phyloP scores from a whole-genome alignment of 176 grass and related monocot species.

The Neostapfia colusana region DNA sequence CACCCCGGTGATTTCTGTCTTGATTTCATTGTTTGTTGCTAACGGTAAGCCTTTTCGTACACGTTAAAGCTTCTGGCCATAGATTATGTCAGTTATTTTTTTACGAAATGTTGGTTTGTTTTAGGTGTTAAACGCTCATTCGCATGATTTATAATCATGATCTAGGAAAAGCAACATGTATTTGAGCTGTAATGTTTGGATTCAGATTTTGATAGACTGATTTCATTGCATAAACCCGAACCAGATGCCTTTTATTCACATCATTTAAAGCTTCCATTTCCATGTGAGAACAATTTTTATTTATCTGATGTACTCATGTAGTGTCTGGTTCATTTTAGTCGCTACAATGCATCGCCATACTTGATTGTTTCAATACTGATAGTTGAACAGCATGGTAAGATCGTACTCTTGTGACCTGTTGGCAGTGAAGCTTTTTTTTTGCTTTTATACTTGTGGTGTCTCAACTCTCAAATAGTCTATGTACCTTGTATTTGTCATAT shows the following conservation, averaged over 20 bases:
- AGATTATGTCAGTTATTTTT: background rate
- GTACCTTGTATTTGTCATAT: too few relatives aligned
- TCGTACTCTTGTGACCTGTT: too few relatives aligned
- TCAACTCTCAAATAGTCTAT: too few relatives aligned
- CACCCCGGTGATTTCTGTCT: background rate
- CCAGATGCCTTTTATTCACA: background rate
- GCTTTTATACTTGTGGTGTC: too few relatives aligned
- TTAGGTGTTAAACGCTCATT: background rate
- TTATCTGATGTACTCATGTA: too few relatives aligned
- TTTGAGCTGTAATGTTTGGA: too few relatives aligned
- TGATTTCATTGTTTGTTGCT: background rate
- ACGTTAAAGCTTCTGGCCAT: background rate
- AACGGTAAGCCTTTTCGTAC: background rate
- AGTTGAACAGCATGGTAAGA: too few relatives aligned
- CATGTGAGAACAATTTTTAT: background rate
- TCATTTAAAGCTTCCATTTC: background rate
- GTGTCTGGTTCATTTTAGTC: too few relatives aligned
- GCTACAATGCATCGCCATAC: too few relatives aligned
- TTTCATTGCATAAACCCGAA: too few relatives aligned
- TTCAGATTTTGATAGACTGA: background rate
- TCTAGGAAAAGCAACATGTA: background rate
- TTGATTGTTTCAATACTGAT: background rate
- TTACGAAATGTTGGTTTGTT: background rate
- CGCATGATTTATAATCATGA: background rate
- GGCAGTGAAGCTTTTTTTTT: too few relatives aligned